phyloP scores from a whole-genome alignment of 768 basidiomycete genomes.

The Serendipita sp. region DNA sequence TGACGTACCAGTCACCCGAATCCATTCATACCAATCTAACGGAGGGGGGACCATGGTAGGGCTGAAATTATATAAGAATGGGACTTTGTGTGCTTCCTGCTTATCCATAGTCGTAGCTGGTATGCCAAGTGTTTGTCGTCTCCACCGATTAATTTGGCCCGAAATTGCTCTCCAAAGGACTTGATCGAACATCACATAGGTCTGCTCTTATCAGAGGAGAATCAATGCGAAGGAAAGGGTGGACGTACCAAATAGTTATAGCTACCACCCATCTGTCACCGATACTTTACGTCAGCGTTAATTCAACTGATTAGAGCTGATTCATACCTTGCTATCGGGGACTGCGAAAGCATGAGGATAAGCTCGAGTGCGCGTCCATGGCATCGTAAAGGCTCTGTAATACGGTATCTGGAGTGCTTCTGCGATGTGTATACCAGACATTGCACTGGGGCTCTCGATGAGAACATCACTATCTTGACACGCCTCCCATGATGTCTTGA shows the following conservation, averaged over 20 bases:
- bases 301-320: background rate
- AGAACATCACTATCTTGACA: conserved; percentile 90
- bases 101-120: conserved; percentile 77
- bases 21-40: conserved; percentile 98
- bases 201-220: conserved; percentile 26
- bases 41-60: conserved; percentile 82
- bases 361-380: conserved; percentile 88
- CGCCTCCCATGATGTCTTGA: conserved; percentile 90
- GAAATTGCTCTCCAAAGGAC: conserved; percentile 93
- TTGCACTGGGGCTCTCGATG: conserved; percentile 90
- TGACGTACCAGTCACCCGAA: conserved; percentile 64
- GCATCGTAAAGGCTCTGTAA: conserved; percentile 94
- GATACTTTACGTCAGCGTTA: background rate
- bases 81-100: conserved; percentile 95
- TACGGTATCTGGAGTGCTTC: conserved; percentile 89
- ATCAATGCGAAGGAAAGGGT: background rate
- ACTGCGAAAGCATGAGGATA: conserved; percentile 98
- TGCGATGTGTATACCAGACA: conserved; percentile 94
- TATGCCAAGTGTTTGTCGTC: conserved; percentile 58
- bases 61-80: conserved; percentile 96
- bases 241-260: conserved; percentile 90
- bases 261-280: conserved; percentile 69
- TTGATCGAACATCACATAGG: conserved; percentile 95
- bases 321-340: conserved; percentile 71
- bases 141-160: conserved; percentile 90